Base-by-base conservation (phyloP, 768 basidiomycete genomes). In the Tulasnella sp. region DNA sequence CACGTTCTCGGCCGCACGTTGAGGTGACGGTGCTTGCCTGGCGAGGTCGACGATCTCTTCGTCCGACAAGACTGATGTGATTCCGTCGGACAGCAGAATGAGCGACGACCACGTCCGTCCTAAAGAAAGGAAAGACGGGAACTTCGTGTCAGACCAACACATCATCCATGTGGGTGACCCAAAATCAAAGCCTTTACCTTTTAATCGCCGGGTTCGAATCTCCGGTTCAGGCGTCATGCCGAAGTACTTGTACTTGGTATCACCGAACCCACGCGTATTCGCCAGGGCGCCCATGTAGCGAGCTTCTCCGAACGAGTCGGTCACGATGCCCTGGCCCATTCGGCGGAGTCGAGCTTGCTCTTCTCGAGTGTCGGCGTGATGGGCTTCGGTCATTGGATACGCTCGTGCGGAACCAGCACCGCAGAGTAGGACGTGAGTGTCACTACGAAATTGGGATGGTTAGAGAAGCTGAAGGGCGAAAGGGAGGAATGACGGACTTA, bases 171-270 rank as follows among this genome's bases (percentile, higher is more conserved):
- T 18, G 88, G 4, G 92, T 95, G 20, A 97, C 97, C 94, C 98
- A 97, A 31, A 85, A 95, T 91, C 97, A 88, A 42, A 92, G 6
- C 91, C 88, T 99, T 97, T 9, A 95, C 96, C 95, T 84, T 94
- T 87, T 20, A 97, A 86, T 14, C 96, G 86, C 82, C 91, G 92
- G 37, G 92, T 90, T 69, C 91, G 89, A 28, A 97, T 92, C 85
- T 98, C 95, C 2, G 96, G 96, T 85, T 98, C 96, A 40, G 96
- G 93, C 0, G 96, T 98, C 31, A 98, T 94, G 0, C 96, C 96
- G 81, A 93, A 95, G 60, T 90, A 92, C 84, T 97, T 97, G 88
- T 91, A 98, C 80, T 92, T 92, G 42, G 96, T 89, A 85, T 98
- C 96, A 41, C 96, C 96, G 75, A 98, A 88, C 81, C 95, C 93